Evolutionary conservation across 495 filamentous ascomycete species (phyloP), one percentile per base, ranked within the genome.

Genomic region (Tuber microsphaerosporum): DNA sequence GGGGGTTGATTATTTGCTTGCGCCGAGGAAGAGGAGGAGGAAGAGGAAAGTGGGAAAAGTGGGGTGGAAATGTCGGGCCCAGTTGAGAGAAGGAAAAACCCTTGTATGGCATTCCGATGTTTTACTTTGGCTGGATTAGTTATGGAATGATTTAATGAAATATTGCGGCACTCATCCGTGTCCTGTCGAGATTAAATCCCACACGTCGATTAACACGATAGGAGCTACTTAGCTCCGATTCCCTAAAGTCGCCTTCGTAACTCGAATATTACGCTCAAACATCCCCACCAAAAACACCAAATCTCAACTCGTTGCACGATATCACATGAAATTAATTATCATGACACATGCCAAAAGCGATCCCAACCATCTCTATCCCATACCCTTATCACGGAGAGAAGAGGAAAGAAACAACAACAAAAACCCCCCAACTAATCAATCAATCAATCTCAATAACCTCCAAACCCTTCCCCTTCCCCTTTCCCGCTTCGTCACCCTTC

Each of bases 371-470:
- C 10, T 65, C 56, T 65, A 31, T 65, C 16, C 56, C 56, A 12
- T 31, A 65, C 31, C 56, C 48, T 22, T 48, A 73, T 39, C 17
- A 42, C 70, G 71, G 46, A 73, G 34, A 71, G 8, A 73, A 34
- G 31, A 73, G 19, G 48, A 44, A 73, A 73, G 71, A 73, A 73
- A n/a, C 34, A n/a, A 71, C 16, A 42, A 70, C 39, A 34, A 70
- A 34, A 9, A 34, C 68, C 72, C 44, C 73, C 19, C 16, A 39
- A 73, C 22, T 12, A 43, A 43, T 12, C 22, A 56, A 26, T 77
- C 43, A 82, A 77, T 82, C 80, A 70, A 82, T 77, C 46, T 82
- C 81, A 61, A 82, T 73, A 61, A 81, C 65, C 41, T 75, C 79
- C 2, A 39, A 26, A 42, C 45, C 79, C 39, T 71, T 77, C 37